A percentile compares a stretch with the other conserved stretches of the same genome.
Evolutionary conservation across 2,329 filamentous ascomycete species (phyloP).

Genomic region (Talaromyces islandicus): DNA sequence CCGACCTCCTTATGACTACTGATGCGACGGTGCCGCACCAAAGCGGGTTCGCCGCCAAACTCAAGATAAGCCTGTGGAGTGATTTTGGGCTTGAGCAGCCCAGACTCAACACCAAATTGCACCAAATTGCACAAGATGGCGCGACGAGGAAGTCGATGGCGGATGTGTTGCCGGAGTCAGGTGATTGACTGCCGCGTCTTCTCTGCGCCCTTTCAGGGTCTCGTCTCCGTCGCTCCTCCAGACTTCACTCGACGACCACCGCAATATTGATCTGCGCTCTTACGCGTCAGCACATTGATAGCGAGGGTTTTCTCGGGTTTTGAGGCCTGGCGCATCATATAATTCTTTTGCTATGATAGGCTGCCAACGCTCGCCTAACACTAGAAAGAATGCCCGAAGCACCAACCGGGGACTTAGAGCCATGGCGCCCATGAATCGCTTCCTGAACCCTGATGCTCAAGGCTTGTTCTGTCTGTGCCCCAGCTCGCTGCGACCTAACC

Average conservation of each 20-base stretch:
- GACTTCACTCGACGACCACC: neutral
- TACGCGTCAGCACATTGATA: neutral
- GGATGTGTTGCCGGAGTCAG: neutral
- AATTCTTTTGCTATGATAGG: neutral
- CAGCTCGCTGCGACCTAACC: neutral
- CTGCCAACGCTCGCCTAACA: neutral
- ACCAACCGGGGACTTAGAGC: neutral
- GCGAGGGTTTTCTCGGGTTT: neutral
- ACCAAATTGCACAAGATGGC: neutral
- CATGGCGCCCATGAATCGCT: neutral
- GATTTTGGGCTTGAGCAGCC: neutral
- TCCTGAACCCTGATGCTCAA: no score
- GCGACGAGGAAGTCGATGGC: neutral
- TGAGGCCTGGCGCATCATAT: neutral
- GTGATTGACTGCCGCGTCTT: neutral
- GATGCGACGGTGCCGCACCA: neutral
- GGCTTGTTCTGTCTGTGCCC: neutral
- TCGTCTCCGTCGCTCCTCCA: neutral
- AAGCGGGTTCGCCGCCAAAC: neutral
- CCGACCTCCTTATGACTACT: neutral
- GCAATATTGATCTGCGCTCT: neutral
- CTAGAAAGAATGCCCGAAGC: neutral
- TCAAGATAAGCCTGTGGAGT: neutral
- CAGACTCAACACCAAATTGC: neutral
- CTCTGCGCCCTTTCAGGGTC: neutral